Conservation (phyloP, 371 early-diverging fungal species). For the Blyttiomyces sp. region DNA sequence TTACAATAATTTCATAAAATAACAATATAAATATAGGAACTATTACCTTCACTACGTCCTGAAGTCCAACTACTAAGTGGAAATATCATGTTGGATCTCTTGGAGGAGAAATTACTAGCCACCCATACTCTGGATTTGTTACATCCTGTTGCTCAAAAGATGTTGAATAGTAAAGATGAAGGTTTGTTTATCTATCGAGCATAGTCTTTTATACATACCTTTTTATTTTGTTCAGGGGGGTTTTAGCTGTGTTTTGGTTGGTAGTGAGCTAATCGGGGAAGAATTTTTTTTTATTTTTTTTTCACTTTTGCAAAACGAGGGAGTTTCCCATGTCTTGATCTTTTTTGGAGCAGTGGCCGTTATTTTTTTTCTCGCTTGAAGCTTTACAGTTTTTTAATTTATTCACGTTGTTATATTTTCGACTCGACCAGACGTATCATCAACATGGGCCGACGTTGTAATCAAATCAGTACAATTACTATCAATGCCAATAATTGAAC, state of each 20-base stretch:
- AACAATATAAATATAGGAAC: no score
- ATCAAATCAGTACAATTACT: slow-evolving; percentile 19
- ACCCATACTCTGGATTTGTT: slow-evolving; percentile 7
- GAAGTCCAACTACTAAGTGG: slow-evolving; percentile 25
- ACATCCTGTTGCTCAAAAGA: slow-evolving; percentile 14
- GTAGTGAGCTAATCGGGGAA: no score
- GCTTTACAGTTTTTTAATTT: no score
- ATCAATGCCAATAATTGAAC: slow-evolving; percentile 27
- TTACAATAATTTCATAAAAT: no score
- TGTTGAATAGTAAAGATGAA: slow-evolving; percentile 31
- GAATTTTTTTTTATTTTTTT: neutral
- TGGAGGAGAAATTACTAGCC: slow-evolving; percentile 17
- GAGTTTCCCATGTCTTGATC: no score
- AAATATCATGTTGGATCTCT: slow-evolving; percentile 11
- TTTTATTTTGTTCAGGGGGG: neutral
- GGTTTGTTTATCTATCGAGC: no score
- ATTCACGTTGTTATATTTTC: no score
- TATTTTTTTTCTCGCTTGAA: no score
- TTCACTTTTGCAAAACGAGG: no score
- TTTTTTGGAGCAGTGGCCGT: no score
- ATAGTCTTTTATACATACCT: no score
- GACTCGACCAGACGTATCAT: slow-evolving; percentile 8
- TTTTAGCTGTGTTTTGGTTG: no score
- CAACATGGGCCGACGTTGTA: slow-evolving; percentile 31
- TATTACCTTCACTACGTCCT: slow-evolving; percentile 2